These are phyloP conservation scores for Moesziomyces parantarcticus DNA, from an alignment of 1,284 basidiomycete genomes.

Conservation along the genomic window DNA sequence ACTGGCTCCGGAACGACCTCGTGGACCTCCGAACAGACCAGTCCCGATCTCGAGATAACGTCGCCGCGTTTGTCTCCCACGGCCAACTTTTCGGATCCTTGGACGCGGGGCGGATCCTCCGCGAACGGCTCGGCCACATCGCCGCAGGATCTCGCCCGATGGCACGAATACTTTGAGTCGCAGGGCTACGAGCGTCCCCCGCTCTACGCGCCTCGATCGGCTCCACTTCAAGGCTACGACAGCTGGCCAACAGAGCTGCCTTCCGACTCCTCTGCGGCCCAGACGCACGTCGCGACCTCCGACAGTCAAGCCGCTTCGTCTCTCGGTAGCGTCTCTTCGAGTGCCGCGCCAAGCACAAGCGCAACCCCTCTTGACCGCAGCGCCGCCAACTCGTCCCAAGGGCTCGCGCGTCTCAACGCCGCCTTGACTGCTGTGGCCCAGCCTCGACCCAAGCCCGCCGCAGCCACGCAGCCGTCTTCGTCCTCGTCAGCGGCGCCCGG, in stretches of 20 bases:
- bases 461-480: not conserved
- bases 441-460: conserved; percentile 1
- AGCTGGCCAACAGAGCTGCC: conserved; percentile 33
- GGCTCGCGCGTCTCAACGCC: not conserved
- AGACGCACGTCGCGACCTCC: not conserved
- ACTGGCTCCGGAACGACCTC: conserved; percentile 42
- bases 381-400: conserved; percentile 18
- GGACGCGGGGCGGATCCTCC: conserved; percentile 1
- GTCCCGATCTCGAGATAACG: conserved; percentile 10
- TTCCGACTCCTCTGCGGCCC: not conserved
- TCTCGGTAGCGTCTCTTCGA: conserved; percentile 5
- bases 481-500: conserved; percentile 7
- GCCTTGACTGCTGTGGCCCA: not conserved
- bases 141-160: conserved; percentile 29
- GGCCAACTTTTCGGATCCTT: conserved; percentile 2
- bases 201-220: conserved; percentile 42
- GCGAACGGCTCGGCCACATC: conserved; percentile 4
- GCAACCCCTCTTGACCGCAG: conserved; percentile 16
- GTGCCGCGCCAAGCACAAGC: conserved; percentile 10
- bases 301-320: not conserved
- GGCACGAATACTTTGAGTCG: conserved; percentile 39
- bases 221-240: conserved; percentile 37
- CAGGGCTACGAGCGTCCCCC: conserved; percentile 42
- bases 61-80: conserved; percentile 18
- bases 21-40: conserved; percentile 17